Percentiles rank a stretch among this genome's conserved stretches.
Conservation (phyloP, 495 filamentous ascomycete species). For the Copromyces sp. region DNA sequence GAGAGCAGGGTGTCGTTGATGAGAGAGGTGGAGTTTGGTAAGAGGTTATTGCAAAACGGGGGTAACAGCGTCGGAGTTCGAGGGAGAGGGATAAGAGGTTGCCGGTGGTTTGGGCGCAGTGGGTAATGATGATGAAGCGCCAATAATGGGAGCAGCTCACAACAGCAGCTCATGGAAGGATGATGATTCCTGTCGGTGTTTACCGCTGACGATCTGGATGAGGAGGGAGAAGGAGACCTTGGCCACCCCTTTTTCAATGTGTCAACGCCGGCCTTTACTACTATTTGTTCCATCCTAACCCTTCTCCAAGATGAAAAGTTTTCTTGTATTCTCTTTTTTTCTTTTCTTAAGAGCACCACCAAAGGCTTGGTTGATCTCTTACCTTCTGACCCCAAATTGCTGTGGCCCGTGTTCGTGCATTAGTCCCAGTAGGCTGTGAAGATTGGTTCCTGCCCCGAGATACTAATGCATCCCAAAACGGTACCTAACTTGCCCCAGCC, state of each 20-base stretch:
- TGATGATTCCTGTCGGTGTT: not conserved
- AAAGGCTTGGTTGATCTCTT: constrained; percentile 14
- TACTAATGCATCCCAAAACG: not conserved
- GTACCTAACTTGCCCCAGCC: not conserved
- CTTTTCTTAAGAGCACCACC: constrained; percentile 1
- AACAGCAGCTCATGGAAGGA: not conserved
- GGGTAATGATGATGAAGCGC: not conserved
- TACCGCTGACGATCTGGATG: not conserved
- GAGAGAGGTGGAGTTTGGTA: not conserved
- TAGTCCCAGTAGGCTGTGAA: not conserved
- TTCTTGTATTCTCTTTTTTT: constrained; percentile 1
- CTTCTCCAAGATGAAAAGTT: not conserved
- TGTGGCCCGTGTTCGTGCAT: not conserved
- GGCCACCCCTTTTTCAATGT: not conserved
- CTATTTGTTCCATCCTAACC: not conserved
- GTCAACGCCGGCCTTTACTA: not conserved
- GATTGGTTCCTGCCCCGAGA: not conserved
- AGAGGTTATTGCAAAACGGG: constrained; percentile 2
- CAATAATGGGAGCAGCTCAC: not conserved
- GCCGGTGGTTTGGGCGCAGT: not conserved
- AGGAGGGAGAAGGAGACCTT: not conserved
- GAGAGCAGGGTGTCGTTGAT: not conserved
- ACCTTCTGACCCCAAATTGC: not conserved
- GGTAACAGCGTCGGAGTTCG: constrained; percentile 35
- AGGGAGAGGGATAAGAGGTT: constrained; percentile 49